Evolutionary conservation across 306 rosid species (phyloP).

Genomic region (Pyrus betulifolia): DNA sequence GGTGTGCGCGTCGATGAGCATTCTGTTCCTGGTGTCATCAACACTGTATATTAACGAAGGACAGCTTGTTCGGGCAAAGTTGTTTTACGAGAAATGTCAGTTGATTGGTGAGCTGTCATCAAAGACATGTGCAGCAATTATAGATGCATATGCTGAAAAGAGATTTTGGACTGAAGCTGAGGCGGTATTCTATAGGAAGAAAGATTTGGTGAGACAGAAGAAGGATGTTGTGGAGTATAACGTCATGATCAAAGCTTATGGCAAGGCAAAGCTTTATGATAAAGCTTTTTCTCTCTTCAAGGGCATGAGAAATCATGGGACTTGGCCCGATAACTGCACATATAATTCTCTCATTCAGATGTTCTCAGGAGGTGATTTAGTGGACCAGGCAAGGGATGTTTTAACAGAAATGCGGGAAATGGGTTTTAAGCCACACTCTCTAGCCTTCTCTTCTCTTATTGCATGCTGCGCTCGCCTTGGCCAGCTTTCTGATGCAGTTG

Average conservation of each 20-base stretch:
- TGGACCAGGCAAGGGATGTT: conserved; percentile 59
- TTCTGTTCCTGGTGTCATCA: conserved; percentile 58
- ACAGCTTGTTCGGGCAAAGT: conserved; percentile 43
- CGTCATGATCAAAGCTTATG: conserved; percentile 86
- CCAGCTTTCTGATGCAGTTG: conserved; percentile 60
- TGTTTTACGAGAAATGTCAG: conserved; percentile 41
- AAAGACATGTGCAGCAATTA: conserved; percentile 45
- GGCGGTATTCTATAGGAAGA: conserved; percentile 44
- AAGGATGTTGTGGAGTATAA: conserved; percentile 68
- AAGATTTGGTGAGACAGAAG: conserved; percentile 31
- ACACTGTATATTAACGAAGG: conserved; percentile 71
- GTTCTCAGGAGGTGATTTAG: conserved; percentile 69
- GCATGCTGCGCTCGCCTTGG: conserved; percentile 68
- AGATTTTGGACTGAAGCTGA: conserved; percentile 81
- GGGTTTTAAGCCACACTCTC: conserved; percentile 56
- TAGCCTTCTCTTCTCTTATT: conserved; percentile 71
- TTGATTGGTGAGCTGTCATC: conserved; percentile 36
- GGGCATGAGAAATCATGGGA: conserved; percentile 70
- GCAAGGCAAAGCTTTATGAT: conserved; percentile 61
- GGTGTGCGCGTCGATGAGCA: conserved; percentile 43
- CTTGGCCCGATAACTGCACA: conserved; percentile 70
- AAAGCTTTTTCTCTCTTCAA: conserved; percentile 62
- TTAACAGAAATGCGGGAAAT: conserved; percentile 60
- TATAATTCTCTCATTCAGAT: conserved; percentile 82
- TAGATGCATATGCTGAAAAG: conserved; percentile 77